Base-by-base conservation (phyloP, 1,284 basidiomycete species). In the Marasmius oreades region DNA sequence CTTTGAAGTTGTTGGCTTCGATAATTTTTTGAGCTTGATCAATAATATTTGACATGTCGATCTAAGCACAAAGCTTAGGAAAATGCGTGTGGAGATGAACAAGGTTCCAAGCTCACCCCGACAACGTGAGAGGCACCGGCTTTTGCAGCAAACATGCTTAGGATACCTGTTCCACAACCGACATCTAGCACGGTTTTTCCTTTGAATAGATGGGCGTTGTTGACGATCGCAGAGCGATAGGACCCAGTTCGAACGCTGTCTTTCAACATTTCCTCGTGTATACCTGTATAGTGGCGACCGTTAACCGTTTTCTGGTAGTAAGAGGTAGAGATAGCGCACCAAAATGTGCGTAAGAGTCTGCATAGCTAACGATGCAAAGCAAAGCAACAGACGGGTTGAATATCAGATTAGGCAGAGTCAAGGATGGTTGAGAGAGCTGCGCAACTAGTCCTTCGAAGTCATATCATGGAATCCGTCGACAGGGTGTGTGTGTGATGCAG, bases 31-130 rank as follows among this genome's bases (percentile, higher is more conserved):
- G 85, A 5, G 97, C 97, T 79, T 99, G 95, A 77, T 98, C 96
- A 70, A 98, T 92, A 76, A 99, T 99, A 77, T 99, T 98, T 62
- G 94, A 98, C 97, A 99, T 99, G 77, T 99, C 97, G 72, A 99
- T 96, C 92, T 93, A 56, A 34, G 46, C 61, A 55, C 42, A 53
- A 62, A 56, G 59, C 51, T 28, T 58, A 37, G 24, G 36, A 20
- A 52, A 14, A 20, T 20, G 39, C 28, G 28, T 48, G n/a, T 16
- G n/a, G 24, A 52, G 22, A 52, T 46, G 53, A 28, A 53, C 55
- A 36, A 31, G 44, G 55, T 55, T 53, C n/a, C n/a, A n/a, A 51
- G 77, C 86, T 66, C 66, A 93, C 92, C 59, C 93, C 95, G 63
- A 96, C 93, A 65, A 99, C 97, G 65, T 93, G 93, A 68, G 91